These are phyloP conservation scores for Boletellus dicymbophilus DNA, from an alignment of 1,284 basidiomycete genomes.

Conservation along the genomic window DNA sequence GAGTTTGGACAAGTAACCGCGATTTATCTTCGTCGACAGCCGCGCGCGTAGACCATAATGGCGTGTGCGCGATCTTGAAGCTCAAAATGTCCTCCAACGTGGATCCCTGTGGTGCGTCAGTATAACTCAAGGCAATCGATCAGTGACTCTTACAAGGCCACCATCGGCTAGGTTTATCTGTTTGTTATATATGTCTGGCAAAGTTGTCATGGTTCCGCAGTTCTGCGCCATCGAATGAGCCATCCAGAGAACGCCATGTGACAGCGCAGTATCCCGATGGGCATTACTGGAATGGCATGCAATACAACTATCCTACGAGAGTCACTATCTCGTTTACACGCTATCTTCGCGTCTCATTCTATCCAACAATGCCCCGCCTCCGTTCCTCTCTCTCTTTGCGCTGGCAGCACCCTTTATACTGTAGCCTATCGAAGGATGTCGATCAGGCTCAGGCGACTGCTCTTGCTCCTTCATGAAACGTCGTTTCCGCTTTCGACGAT, in stretches of 20 bases:
- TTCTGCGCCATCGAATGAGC: neutral
- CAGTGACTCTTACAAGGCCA: conserved; percentile 43
- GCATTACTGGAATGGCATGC: conserved; percentile 11
- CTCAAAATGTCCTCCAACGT: conserved; percentile 62
- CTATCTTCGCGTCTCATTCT: conserved; percentile 36
- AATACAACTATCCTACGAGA: conserved; percentile 16
- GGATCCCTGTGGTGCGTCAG: conserved; percentile 50
- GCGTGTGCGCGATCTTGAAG: conserved; percentile 51
- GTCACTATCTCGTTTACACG: conserved; percentile 18
- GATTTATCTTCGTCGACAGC: conserved; percentile 48
- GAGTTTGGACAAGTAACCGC: conserved; percentile 53
- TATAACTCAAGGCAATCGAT: neutral
- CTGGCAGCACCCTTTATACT: conserved; percentile 61
- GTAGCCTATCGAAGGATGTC: conserved; percentile 40
- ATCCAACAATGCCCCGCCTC: conserved; percentile 38
- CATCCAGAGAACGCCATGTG: neutral
- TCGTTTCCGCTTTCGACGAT: conserved; percentile 27
- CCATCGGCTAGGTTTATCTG: conserved; percentile 54
- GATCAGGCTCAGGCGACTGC: conserved; percentile 31
- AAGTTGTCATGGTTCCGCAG: neutral
- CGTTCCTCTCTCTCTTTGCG: conserved; percentile 24
- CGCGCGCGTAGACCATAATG: conserved; percentile 71
- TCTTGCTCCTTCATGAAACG: conserved; percentile 17
- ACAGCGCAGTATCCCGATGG: conserved; percentile 2
- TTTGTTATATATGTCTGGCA: conserved; percentile 11